Base-by-base conservation (phyloP, 805 yeast species). In the Saturnispora quitensis region DNA sequence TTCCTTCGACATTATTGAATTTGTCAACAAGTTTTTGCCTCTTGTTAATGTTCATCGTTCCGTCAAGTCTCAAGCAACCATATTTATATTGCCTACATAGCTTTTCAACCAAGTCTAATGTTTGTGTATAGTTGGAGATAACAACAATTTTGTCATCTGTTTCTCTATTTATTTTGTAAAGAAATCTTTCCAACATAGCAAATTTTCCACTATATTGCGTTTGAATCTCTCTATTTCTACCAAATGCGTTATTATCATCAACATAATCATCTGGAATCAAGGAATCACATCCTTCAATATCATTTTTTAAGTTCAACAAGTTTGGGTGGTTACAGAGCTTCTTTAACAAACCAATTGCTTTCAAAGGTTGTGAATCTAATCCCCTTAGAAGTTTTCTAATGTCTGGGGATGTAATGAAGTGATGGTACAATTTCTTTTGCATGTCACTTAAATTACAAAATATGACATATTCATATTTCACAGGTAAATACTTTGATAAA, bases 301-400 rank as follows among this genome's bases (percentile, higher is more conserved):
- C 97, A 10, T 78, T 81, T 0, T 89, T 86, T 38, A 93, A 70
- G 54, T 82, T 75, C 44, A 93, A 65, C 51, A 93, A 68, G 61
- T 89, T 95, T 0, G 99, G 99, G 67, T 93, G 99, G 56, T 86
- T 93, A 67, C 98, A 91, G 36, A 93, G 73, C 65, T 93, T 93
- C 63, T 91, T 90, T 59, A 93, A 73, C 51, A 87, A 62, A 8
- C 93, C 95, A 62, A 93, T 91, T 0, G 96, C 96, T 58, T 86
- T 87, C 55, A 91, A 74, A 1, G 97, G 93, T 61, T 89, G 96
- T 2, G 89, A 80, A 1, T 86, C 85, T 4, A 71, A 73, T 12
- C 89, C 89, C 55, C 70, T 76, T n/a, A 87, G 59, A 10, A 88
- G 66, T 56, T 77, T 79, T 47, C 74, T 78, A 57, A 89, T 83